Percentiles rank a stretch among this genome's conserved stretches.
These are phyloP conservation scores for Aureobasidium uvarum DNA, from an alignment of 2,329 filamentous ascomycete genomes.

Conservation along the genomic window DNA sequence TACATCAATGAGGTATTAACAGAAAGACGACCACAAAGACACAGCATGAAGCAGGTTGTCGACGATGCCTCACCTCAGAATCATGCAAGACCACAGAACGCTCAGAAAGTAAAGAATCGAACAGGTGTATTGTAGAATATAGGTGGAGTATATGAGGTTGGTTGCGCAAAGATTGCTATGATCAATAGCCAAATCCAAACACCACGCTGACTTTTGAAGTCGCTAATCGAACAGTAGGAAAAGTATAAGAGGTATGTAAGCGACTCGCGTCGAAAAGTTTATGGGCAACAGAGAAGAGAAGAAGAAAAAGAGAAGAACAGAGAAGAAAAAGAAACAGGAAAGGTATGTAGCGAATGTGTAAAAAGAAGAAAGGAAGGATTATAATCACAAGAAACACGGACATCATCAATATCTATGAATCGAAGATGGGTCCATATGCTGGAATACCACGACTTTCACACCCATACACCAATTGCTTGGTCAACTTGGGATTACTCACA, in stretches of 20 bases:
- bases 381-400: background rate
- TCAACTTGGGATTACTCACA: conserved; percentile 67
- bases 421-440: conserved; percentile 72
- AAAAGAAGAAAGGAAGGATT: background rate
- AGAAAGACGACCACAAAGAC: background rate
- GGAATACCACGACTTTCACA: conserved; percentile 64
- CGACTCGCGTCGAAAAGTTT: background rate
- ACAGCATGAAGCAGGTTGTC: background rate
- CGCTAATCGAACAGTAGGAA: background rate
- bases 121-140: background rate
- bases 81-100: background rate
- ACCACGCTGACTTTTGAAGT: background rate
- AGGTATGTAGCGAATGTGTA: background rate
- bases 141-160: background rate
- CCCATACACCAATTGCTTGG: conserved; percentile 65
- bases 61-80: background rate
- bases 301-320: background rate
- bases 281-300: background rate
- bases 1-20: background rate
- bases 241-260: background rate
- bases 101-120: background rate
- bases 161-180: background rate
- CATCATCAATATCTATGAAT: conserved; percentile 51
- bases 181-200: background rate
- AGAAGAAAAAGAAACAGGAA: background rate